Evolutionary conservation across 208 protist genomes (phyloP).

Genomic region (Leishmania arabica): DNA sequence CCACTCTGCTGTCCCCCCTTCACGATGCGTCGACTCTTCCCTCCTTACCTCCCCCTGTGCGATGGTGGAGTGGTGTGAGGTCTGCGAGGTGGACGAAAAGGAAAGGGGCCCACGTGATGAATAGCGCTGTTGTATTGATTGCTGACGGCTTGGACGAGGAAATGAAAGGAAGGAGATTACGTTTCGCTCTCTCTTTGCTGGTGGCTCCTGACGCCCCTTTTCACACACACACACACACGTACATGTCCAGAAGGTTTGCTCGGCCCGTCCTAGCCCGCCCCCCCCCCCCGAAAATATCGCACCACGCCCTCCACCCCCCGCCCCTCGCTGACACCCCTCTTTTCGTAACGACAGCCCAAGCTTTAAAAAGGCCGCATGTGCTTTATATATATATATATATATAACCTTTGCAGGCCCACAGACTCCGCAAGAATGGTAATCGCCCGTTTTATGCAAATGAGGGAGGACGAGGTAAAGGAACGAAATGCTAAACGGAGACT

Average conservation of each 20-base stretch:
- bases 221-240: not conserved
- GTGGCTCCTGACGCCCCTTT: not conserved
- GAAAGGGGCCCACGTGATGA: not conserved
- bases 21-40: not conserved
- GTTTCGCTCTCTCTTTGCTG: not conserved
- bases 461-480: not conserved
- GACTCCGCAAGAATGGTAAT: not conserved
- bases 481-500: not conserved
- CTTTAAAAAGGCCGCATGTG: not conserved
- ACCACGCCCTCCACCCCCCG: not conserved
- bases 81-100: not conserved
- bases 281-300: not conserved
- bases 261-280: not conserved
- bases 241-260: not conserved
- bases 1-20: not conserved
- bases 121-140: not conserved
- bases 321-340: not conserved
- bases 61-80: not conserved
- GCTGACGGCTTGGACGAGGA: not conserved
- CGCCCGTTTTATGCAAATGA: not conserved
- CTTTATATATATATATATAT: not conserved
- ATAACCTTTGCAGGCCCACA: too few species aligned
- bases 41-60: not conserved
- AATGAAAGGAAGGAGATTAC: not conserved
- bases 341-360: not conserved